Evolutionary conservation across 2,329 filamentous ascomycete genomes (phyloP).

Genomic region (Myriosclerotinia duriaeana): DNA sequence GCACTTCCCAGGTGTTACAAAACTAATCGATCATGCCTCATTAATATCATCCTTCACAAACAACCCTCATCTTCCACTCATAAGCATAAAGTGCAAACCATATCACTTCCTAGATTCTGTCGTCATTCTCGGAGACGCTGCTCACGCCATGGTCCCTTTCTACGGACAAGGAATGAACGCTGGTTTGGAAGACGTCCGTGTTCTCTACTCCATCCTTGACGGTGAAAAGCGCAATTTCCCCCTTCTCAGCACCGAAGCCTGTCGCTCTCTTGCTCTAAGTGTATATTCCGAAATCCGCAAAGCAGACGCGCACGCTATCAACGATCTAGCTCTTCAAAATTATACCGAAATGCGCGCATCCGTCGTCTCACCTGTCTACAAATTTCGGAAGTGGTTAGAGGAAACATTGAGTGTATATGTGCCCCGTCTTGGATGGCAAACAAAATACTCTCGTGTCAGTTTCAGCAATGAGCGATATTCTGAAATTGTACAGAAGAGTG

Average conservation of each 20-base stretch:
- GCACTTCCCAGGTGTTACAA: constrained; percentile 83
- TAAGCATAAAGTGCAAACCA: constrained; percentile 88
- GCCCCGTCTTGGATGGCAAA: constrained; percentile 80
- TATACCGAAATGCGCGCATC: constrained; percentile 91
- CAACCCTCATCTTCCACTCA: constrained; percentile 89
- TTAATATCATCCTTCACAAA: constrained; percentile 71
- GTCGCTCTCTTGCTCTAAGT: constrained; percentile 68
- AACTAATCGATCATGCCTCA: constrained; percentile 64
- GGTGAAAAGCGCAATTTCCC: constrained; percentile 42
- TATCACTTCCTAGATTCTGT: constrained; percentile 76
- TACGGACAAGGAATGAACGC: constrained; percentile 99
- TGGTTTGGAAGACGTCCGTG: constrained; percentile 87
- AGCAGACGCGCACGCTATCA: constrained; percentile 83
- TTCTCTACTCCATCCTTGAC: constrained; percentile 82
- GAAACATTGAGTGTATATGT: constrained; percentile 76
- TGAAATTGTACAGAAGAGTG: constrained; percentile 70
- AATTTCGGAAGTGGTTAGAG: constrained; percentile 80
- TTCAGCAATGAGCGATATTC: constrained; percentile 93
- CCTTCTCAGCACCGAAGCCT: constrained; percentile 50
- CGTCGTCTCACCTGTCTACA: constrained; percentile 75
- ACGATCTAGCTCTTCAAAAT: constrained; percentile 85
- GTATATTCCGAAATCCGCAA: constrained; percentile 74
- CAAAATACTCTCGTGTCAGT: constrained; percentile 87
- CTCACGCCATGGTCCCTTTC: constrained; percentile 97
- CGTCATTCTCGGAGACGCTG: constrained; percentile 88